These are phyloP conservation scores for Pythium vanterpoolii DNA, from an alignment of 352 stramenopile genomes.

Conservation along the genomic window DNA sequence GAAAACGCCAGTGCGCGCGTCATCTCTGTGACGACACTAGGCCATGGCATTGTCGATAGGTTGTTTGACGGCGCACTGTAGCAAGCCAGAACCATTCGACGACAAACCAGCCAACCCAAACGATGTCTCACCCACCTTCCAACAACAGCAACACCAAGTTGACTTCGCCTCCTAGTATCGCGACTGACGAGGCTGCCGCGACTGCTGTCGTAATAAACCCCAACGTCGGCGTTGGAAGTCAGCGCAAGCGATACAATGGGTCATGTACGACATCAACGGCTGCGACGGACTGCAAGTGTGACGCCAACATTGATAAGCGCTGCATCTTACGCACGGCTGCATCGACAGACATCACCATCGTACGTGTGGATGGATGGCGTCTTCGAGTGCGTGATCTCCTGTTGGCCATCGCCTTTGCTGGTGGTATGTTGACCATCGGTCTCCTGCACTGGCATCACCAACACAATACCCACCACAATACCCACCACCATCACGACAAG, in stretches of 20 bases:
- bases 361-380: slow-evolving; percentile 9
- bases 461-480: not conserved
- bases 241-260: slow-evolving; percentile 1
- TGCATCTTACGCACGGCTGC: not conserved
- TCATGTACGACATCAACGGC: not conserved
- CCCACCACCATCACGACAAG: not conserved
- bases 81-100: not conserved
- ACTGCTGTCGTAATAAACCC: not conserved
- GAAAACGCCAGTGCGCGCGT: slow-evolving; percentile 2
- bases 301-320: not conserved
- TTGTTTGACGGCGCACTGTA: not conserved
- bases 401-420: slow-evolving; percentile 2
- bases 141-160: not conserved
- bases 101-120: not conserved
- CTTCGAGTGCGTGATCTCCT: slow-evolving; percentile 14
- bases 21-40: slow-evolving; percentile 9
- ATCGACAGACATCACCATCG: slow-evolving; percentile 3
- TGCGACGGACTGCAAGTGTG: no score
- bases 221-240: not conserved
- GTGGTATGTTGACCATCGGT: slow-evolving; percentile 4
- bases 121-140: not conserved
- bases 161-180: slow-evolving; percentile 4
- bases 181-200: not conserved
- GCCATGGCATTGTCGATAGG: no score
- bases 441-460: slow-evolving; percentile 3